These are phyloP conservation scores for Ammopiptanthus mongolicus DNA, from an alignment of 306 rosid genomes.

Conservation along the genomic window DNA sequence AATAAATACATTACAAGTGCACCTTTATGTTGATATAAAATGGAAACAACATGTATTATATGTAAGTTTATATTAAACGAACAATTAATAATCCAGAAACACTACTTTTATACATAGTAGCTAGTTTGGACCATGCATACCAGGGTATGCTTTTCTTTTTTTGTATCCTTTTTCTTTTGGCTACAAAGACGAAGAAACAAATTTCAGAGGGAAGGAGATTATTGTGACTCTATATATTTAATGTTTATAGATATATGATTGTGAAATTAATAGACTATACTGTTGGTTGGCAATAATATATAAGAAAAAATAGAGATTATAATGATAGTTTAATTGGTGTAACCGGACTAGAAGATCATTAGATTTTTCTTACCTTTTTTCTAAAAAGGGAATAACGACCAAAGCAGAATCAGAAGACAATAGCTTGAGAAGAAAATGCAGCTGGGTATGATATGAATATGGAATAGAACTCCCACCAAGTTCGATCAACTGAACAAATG, in stretches of 20 bases:
- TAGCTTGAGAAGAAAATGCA: not conserved
- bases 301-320: not conserved
- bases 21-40: not conserved
- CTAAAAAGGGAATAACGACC: not conserved
- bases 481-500: not conserved
- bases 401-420: not conserved
- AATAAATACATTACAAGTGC: not conserved
- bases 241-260: not conserved
- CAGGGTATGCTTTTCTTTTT: too few species aligned
- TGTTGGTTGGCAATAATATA: too few species aligned
- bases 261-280: not conserved
- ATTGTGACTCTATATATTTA: not conserved
- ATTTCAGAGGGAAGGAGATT: not conserved
- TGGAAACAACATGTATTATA: too few species aligned
- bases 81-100: too few species aligned
- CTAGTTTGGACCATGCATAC: too few species aligned
- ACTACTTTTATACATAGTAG: not conserved
- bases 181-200: not conserved
- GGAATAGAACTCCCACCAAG: not conserved
- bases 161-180: not conserved
- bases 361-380: not conserved
- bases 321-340: not conserved
- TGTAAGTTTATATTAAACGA: too few species aligned
- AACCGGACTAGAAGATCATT: not conserved
- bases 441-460: conserved; percentile 10